These are phyloP conservation scores for Phialocephala sp. DNA, from an alignment of 2,329 filamentous ascomycete species.

Conservation along the genomic window DNA sequence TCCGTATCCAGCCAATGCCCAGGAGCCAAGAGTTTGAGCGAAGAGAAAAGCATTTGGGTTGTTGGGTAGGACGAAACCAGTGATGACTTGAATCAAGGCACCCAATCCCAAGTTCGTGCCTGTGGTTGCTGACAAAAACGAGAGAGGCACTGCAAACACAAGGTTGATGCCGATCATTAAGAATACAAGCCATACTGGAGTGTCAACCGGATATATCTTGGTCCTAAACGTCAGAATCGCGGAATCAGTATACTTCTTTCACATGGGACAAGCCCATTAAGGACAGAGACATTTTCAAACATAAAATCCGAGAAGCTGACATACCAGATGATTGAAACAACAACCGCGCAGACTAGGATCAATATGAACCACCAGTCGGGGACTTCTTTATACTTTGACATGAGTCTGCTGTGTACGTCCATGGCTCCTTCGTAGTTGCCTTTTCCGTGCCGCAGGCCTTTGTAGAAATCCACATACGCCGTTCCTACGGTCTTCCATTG, in stretches of 20 bases:
- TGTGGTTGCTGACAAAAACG: constrained; percentile 52
- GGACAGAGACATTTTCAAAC: background rate
- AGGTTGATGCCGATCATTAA: constrained; percentile 46
- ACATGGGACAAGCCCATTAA: background rate
- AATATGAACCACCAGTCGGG: constrained; percentile 57
- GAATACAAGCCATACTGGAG: constrained; percentile 34
- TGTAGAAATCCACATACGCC: constrained; percentile 45
- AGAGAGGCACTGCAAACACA: constrained; percentile 46
- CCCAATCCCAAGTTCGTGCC: constrained; percentile 51
- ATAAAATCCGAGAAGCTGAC: constrained; percentile 32
- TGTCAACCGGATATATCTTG: constrained; percentile 11
- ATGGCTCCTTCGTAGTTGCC: constrained; percentile 51
- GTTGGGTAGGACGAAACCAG: constrained; percentile 44
- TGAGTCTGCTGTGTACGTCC: constrained; percentile 51
- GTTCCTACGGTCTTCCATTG: constrained; percentile 47
- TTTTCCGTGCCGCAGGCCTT: constrained; percentile 46
- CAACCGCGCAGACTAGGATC: constrained; percentile 45
- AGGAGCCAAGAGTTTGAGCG: constrained; percentile 47
- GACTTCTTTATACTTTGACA: constrained; percentile 52
- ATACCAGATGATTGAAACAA: constrained; percentile 43
- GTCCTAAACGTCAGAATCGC: background rate
- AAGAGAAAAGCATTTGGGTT: constrained; percentile 48
- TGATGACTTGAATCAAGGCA: constrained; percentile 51
- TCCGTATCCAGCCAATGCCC: constrained; percentile 47
- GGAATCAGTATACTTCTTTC: background rate